Evolutionary conservation across 306 rosid genomes (phyloP).

Genomic region (Spatholobus suberectus): DNA sequence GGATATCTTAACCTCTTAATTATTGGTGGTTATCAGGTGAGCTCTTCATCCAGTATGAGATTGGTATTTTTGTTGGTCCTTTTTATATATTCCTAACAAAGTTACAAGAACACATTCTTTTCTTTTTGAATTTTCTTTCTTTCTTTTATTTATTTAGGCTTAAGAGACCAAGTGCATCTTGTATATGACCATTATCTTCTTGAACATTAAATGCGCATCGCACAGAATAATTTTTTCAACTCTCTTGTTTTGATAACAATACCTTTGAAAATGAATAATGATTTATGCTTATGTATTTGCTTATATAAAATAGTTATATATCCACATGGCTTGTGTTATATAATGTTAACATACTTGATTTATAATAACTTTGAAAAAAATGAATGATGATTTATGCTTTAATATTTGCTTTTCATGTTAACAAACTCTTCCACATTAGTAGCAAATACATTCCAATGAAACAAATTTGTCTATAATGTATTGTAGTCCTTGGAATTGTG

Average conservation of each 20-base stretch:
- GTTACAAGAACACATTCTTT: background rate
- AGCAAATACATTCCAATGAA: conserved; percentile 8
- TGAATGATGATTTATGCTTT: background rate
- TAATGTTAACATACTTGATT: background rate
- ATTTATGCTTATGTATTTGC: background rate
- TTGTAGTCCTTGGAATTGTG: conserved; percentile 63
- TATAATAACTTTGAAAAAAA: no score
- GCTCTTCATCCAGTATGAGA: background rate
- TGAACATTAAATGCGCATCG: background rate
- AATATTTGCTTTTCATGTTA: background rate
- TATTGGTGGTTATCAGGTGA: conserved; percentile 72
- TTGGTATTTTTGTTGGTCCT: background rate
- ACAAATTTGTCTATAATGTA: background rate
- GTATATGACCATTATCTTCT: background rate
- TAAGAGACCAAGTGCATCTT: background rate
- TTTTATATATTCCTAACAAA: background rate
- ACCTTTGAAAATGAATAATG: conserved; percentile 5
- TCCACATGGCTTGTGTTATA: background rate
- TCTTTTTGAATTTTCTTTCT: background rate
- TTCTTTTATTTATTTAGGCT: conserved; percentile 14
- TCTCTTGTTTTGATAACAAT: background rate
- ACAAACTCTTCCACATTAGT: background rate
- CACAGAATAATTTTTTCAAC: background rate
- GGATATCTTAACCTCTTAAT: conserved; percentile 49
- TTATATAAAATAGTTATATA: background rate